Evolutionary conservation across 345 rosid genomes (phyloP).

Genomic region (Citrus australasica): DNA sequence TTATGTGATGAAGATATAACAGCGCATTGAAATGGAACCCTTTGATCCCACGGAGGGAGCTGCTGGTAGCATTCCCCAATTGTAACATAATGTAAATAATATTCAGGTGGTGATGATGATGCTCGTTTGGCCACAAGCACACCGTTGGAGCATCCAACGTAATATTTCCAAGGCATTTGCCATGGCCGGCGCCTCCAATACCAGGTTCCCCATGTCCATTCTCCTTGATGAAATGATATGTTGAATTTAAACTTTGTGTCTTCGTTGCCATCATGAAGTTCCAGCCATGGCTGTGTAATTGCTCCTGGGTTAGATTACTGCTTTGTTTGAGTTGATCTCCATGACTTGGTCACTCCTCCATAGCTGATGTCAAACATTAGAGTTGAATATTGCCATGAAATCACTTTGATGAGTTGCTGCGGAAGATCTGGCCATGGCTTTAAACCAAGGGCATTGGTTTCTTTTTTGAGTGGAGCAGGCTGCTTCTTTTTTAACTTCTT

Average conservation of each 20-base stretch:
- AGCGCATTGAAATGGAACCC: background rate
- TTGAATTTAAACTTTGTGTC: background rate
- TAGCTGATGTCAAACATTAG: background rate
- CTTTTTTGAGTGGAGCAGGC: background rate
- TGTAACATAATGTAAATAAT: background rate
- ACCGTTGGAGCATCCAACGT: background rate
- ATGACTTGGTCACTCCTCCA: background rate
- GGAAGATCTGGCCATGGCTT: background rate
- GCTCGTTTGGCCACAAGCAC: background rate
- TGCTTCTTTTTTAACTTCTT: background rate
- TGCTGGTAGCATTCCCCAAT: background rate
- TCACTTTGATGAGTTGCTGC: background rate
- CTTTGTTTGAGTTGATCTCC: background rate
- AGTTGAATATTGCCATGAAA: background rate
- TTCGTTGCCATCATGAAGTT: background rate
- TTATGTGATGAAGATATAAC: background rate
- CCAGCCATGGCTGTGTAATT: background rate
- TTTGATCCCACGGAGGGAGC: background rate
- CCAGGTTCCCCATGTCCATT: background rate
- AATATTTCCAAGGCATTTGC: background rate
- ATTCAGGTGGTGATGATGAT: background rate
- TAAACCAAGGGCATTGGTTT: background rate
- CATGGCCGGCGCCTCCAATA: background rate
- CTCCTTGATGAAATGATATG: background rate
- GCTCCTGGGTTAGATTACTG: background rate